Evolutionary conservation across 2,329 filamentous ascomycete species (phyloP).

Genomic region (Colletotrichum godetiae): DNA sequence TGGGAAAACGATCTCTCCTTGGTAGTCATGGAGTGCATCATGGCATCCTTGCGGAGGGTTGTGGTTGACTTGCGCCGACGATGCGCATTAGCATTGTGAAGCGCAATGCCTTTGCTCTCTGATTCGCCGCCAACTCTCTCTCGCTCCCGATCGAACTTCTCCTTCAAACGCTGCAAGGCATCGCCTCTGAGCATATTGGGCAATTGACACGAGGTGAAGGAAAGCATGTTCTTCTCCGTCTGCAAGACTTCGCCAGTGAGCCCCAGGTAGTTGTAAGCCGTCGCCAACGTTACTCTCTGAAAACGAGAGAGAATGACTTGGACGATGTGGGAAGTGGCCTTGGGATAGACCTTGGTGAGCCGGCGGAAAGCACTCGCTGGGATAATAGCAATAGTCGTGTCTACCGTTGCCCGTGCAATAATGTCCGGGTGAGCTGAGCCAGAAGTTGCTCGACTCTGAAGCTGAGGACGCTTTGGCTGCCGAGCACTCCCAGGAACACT

Average conservation of each 20-base stretch:
- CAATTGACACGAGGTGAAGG: conserved; percentile 89
- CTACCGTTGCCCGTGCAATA: conserved; percentile 93
- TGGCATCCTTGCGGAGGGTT: conserved; percentile 82
- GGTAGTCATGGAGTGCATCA: conserved; percentile 71
- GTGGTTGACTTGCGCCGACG: conserved; percentile 79
- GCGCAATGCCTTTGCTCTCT: conserved; percentile 89
- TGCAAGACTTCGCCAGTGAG: conserved; percentile 91
- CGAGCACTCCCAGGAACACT: conserved; percentile 9
- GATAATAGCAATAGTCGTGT: conserved; percentile 98
- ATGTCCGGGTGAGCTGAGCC: conserved; percentile 96
- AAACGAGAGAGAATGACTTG: conserved; percentile 96
- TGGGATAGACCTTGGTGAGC: conserved; percentile 92
- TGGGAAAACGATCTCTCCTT: conserved; percentile 58
- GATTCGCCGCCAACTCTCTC: conserved; percentile 86
- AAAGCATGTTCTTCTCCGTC: conserved; percentile 93
- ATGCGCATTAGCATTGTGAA: conserved; percentile 81
- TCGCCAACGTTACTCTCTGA: conserved; percentile 93
- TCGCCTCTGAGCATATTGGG: conserved; percentile 90
- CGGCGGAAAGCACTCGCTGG: conserved; percentile 95
- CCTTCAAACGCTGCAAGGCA: conserved; percentile 85
- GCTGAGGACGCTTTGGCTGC: conserved; percentile 48
- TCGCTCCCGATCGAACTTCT: conserved; percentile 89
- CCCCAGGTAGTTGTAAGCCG: conserved; percentile 93
- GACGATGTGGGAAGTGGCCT: conserved; percentile 96
- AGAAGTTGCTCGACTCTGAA: conserved; percentile 59